Base-by-base conservation (phyloP, 2,329 filamentous ascomycete genomes). In the Torrubiellomyces zombiae region DNA sequence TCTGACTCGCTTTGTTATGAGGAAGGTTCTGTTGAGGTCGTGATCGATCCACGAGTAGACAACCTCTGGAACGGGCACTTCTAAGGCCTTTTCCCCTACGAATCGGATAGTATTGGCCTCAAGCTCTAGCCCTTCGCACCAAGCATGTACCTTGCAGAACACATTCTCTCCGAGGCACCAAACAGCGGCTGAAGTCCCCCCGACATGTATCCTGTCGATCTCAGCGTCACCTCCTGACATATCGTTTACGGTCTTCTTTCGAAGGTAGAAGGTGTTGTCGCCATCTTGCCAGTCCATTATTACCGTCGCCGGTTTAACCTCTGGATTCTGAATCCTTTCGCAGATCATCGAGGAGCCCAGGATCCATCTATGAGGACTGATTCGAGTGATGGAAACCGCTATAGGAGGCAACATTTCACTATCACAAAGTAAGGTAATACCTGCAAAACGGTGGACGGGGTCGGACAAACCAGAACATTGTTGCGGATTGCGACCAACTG, bases 41-140 rank as follows among this genome's bases (percentile, higher is more conserved):
- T 27, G 14, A 23, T 27, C 25, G 20, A 27, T 27, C 25, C 25
- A 27, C 9, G 20, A 18, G 15, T 27, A 19, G 19, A 27, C 12
- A 18, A 27, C 20, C 20, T 23, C 20, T 19, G 15, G 25, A 16
- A 27, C 15, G 11, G 25, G 25, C 20, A 27, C 19, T 23, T 27
- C 25, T n/a, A 16, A 20, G 6, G 20, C 14, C 9, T 27, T 27
- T 23, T 18, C 20, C 11, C 16, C 12, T 5, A 27, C 25, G 20
- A 27, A 22, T 18, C 16, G 13, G 12, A 27, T 27, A 23, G 20
- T 27, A 11, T 27, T 22, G 20, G 20, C 20, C 12, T 22, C 20
- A 14, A 22, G 20, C 20, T 22, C 20, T 12, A 22, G 20, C 12
- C 11, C 20, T 22, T 22, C 12, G 20, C 20, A 22, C 20, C 11